A percentile compares a stretch with the other conserved stretches of the same genome.
Conservation (phyloP, 345 rosid species). For the Moricandia arvensis region DNA sequence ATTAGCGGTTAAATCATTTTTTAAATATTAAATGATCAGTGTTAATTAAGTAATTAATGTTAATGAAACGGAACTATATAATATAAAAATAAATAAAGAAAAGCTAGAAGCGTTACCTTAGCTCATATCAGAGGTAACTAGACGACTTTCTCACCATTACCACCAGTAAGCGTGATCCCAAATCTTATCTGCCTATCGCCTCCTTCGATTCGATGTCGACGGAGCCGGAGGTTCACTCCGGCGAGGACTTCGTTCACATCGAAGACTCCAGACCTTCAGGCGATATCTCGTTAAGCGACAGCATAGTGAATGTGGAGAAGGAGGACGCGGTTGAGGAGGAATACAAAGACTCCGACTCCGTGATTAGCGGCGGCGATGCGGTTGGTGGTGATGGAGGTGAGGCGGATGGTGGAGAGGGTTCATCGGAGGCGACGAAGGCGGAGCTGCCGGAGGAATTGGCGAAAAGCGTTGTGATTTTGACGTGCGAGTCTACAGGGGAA, state of each 20-base stretch:
- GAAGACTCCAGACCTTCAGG: slow-evolving; percentile 56
- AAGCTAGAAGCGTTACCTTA: slow-evolving; percentile 2
- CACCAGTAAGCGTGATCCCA: slow-evolving; percentile 15
- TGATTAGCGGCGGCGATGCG: slow-evolving; percentile 14
- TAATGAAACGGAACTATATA: not conserved
- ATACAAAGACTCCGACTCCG: slow-evolving; percentile 27
- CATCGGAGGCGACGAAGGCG: slow-evolving; percentile 36
- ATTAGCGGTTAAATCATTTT: not conserved
- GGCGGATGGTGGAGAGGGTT: slow-evolving; percentile 7
- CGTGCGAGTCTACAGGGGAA: slow-evolving; percentile 69
- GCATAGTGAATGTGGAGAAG: slow-evolving; percentile 68
- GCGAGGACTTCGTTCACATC: slow-evolving; percentile 77
- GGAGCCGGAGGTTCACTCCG: slow-evolving; percentile 47
- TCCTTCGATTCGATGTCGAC: slow-evolving; percentile 14
- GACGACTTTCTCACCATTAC: slow-evolving; percentile 31
- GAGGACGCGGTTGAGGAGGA: slow-evolving; percentile 4
- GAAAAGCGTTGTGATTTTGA: slow-evolving; percentile 60
- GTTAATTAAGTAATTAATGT: not conserved
- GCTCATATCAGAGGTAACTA: not conserved
- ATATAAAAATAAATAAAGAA: not conserved
- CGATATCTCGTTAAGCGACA: slow-evolving; percentile 58
- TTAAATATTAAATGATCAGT: not conserved
- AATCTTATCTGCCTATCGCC: not conserved
- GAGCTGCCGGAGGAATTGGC: slow-evolving; percentile 74
- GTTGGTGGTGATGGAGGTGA: not conserved